Base-by-base conservation (phyloP, 371 early-diverging fungal genomes). In the Capniomyces stellatus region DNA sequence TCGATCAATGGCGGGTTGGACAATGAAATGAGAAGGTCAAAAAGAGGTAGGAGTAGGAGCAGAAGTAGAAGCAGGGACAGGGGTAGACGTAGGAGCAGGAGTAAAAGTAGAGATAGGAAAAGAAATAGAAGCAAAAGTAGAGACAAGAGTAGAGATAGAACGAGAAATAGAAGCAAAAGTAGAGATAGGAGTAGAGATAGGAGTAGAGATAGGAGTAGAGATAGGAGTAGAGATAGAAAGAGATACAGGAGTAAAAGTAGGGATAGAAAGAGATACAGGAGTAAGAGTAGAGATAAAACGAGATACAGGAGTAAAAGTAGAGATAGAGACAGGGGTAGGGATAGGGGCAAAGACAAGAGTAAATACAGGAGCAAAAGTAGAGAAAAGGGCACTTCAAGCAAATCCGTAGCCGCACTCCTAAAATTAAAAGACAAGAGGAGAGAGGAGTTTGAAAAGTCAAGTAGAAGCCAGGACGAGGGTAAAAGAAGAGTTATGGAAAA, bases 91-190 rank as follows among this genome's bases (percentile, higher is more conserved):
- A 35, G 35, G 15, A 15, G 15, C 15, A 46, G 46, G 25, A 25
- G 21, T 46, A 23, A 12, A 21, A 4, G 22, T 51, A 30, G 24
- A 31, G 4, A 31, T 22, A 30, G 31, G 8, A 15, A 3, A 2
- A 51, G 51, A 31, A 12, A 51, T 51, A 51, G 51, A 21, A 30
- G 35, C 35, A 28, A 39, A 35, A 31, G 6, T 6, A 51, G 51
- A 18, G 21, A 51, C 18, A 51, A 39, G 22, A 31, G 51, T 4
- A 51, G 29, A 31, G 51, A 51, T 18, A 30, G 31, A 22, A 35
- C 10, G 2, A 29, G 51, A 30, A 31, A 24, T n/a, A 19, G 19
- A 15, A 35, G 35, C 35, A 35, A 15, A n/a, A 15, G 19, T 21
- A 51, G 51, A 31, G 35, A 51, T 30, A 21, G 19, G n/a, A 24